These are phyloP conservation scores for Mycena citricolor DNA, from an alignment of 1,284 basidiomycete genomes.

Conservation along the genomic window DNA sequence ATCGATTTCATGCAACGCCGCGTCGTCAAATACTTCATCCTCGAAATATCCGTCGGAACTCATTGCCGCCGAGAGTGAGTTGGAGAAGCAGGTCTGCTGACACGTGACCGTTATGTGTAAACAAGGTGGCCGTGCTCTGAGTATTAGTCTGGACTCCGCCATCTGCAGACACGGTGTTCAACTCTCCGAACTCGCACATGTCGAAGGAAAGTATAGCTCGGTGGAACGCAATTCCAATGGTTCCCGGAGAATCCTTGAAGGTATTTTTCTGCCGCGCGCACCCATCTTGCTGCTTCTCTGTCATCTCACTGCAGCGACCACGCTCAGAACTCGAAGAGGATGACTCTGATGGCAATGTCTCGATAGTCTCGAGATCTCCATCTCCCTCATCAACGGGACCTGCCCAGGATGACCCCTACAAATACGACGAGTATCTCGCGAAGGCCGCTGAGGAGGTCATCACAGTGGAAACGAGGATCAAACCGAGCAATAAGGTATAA, in stretches of 20 bases:
- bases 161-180: no score
- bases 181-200: no score
- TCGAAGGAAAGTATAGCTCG: constrained; percentile 62
- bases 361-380: constrained; percentile 69
- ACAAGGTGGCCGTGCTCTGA: not conserved
- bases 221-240: constrained; percentile 76
- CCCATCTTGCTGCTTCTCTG: constrained; percentile 47
- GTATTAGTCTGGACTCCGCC: no score
- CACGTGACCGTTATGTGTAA: constrained; percentile 5
- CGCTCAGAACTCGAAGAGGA: constrained; percentile 49
- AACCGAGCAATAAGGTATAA: constrained; percentile 68
- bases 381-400: constrained; percentile 53
- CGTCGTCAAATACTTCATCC: constrained; percentile 49
- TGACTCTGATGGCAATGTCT: constrained; percentile 58
- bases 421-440: constrained; percentile 65
- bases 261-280: constrained; percentile 52
- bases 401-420: constrained; percentile 53
- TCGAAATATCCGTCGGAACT: constrained; percentile 70
- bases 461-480: constrained; percentile 77
- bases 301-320: constrained; percentile 56
- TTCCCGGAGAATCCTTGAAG: constrained; percentile 51
- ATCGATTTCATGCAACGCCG: constrained; percentile 60
- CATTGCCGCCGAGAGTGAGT: constrained; percentile 38
- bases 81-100: not conserved
- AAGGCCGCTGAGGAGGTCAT: constrained; percentile 57